Base-by-base conservation (phyloP, 176 grass and related monocot genomes). In the Thalia dealbata region DNA sequence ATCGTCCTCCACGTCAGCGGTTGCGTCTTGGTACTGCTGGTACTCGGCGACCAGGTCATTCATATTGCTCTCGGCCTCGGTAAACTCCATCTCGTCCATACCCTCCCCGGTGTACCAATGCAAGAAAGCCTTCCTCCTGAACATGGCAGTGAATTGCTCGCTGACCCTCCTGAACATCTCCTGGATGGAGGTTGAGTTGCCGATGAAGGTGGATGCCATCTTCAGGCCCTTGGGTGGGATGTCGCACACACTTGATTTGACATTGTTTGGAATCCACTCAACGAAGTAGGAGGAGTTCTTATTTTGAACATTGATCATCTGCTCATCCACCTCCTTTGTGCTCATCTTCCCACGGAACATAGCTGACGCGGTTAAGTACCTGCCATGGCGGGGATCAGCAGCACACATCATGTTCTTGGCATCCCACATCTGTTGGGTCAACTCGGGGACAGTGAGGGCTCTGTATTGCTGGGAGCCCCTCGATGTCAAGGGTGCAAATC, bases 371-470 rank as follows among this genome's bases (percentile, higher is more conserved):
- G 92, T 92, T 55, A 96, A 86, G 78, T 96, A 96, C 54, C 89
- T 80, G 0, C 89, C 89, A 10, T 97, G 89, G 6, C 89, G 80
- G 46, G 89, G 93, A 78, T 97, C 93, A 54, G 93, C 89, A 22
- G 87, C 89, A 19, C 93, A 97, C 93, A 96, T 96, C 92, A 97
- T 97, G 73, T 97, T 97, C 81, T 97, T 92, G 21, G 93, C 79
- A 75, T 97, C 93, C 89, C 93, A 97, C 93, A 97, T 97, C 70
- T 97, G 93, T 63, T 92, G 93, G 19, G 87, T 97, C 25, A 97
- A 85, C 85, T 92, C 87, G 0, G 89, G 93, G 7, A 97, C 93
- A 7, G 93, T 97, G 28, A 92, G 87, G 50, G 93, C 80, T 0
- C 85, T 78, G 76, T 96, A 92, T 81, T 92, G 87, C 86, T 96